Conservation (phyloP, 225 moss, liverwort and hornwort genomes). For the Pseudisothecium myosuroides region DNA sequence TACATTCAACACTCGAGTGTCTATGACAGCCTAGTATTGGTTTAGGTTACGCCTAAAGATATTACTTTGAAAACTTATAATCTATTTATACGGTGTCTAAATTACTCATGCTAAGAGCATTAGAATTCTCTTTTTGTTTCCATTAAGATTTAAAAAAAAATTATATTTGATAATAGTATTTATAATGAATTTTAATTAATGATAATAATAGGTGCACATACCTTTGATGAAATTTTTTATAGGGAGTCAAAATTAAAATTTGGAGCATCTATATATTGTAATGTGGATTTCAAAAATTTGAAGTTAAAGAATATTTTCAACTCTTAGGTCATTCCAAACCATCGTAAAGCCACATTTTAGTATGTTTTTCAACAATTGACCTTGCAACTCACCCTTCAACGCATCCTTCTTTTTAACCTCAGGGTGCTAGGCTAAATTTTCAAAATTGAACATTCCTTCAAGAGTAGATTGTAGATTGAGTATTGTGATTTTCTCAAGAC, state of each 20-base stretch:
- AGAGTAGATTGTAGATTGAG: background rate
- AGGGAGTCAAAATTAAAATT: background rate
- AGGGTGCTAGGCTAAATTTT: rapidly evolving
- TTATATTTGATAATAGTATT: too few relatives aligned
- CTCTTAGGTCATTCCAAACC: background rate
- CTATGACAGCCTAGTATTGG: background rate
- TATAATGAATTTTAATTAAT: background rate
- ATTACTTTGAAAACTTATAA: background rate
- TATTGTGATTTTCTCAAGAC: background rate
- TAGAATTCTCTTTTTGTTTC: background rate
- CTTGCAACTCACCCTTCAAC: background rate
- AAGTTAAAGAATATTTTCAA: background rate
- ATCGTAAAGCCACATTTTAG: background rate
- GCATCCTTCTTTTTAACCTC: rapidly evolving
- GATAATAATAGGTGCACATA: background rate
- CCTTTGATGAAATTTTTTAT: background rate
- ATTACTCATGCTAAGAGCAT: background rate
- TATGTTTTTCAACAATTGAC: background rate
- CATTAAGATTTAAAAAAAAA: too few relatives aligned
- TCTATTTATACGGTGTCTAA: background rate
- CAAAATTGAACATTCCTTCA: background rate
- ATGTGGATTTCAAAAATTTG: too few relatives aligned
- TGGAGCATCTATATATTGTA: too few relatives aligned
- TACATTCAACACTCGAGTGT: background rate
- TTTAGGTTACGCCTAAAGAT: background rate